Evolutionary conservation across 2,329 filamentous ascomycete genomes (phyloP), one percentile per base, ranked within the genome.

Genomic region (Aspergillus pseudoglaucus): DNA sequence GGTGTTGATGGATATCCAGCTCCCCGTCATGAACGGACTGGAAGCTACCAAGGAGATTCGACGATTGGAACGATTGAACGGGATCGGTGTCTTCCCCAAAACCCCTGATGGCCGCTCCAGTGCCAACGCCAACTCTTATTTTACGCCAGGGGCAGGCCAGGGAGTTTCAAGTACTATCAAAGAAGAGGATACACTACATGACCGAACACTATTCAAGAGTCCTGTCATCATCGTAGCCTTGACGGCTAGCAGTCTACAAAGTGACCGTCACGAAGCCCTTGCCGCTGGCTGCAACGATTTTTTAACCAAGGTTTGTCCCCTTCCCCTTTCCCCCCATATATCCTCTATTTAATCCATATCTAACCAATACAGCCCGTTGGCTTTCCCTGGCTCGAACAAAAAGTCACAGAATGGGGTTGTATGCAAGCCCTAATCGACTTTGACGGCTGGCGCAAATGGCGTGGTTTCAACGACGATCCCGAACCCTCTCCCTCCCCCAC

Each of bases 401-500:
- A 98, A 69, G 90, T 97, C 58, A 96, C 94, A 72, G 93, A 98
- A 76, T 98, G 93, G 93, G 93, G 93, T 48, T 97, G 93, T 74
- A 98, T 98, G 93, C 93, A 97, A 74, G 93, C 93, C 8, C 79
- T 98, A 20, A 97, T 98, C 62, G 93, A 98, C 73, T 97, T 93
- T 65, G 91, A 97, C 66, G 93, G 93, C 52, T 98, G 93, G 93
- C 82, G 90, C 47, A 89, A 89, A 68, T 98, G 93, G 93, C 95
- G 95, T 67, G 88, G 93, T 61, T 91, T 88, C 62, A 71, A 70
- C 35, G 67, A 68, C 41, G 57, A 60, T 14, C 53, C 55, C 25
- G 50, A 42, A 6, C 48, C 58, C 18, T 47, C 53, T 12, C 53
- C 57, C 18, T 46, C 47, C 15, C 52, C 57, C 23, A 45, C 47